Evolutionary conservation across 805 yeast genomes (phyloP).

Genomic region (Cyberlindnera japonica): DNA sequence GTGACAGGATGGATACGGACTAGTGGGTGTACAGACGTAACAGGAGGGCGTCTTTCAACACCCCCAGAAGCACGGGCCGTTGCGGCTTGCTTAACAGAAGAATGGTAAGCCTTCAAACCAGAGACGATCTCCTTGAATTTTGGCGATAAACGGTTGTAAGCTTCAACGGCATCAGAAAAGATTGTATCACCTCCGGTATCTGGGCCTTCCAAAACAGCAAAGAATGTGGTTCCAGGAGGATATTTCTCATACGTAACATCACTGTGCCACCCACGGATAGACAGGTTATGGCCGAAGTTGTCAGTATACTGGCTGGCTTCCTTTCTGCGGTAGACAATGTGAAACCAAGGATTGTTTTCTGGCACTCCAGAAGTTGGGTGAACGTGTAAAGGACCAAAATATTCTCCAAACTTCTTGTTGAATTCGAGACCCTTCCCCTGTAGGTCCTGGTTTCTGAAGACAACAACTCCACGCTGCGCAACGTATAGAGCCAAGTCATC

Average conservation of each 20-base stretch:
- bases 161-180: constrained; percentile 68
- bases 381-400: constrained; percentile 68
- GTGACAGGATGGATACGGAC: constrained; percentile 73
- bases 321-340: constrained; percentile 52
- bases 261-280: constrained; percentile 54
- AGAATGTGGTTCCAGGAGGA: constrained; percentile 69
- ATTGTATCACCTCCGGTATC: constrained; percentile 74
- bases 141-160: constrained; percentile 68
- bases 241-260: constrained; percentile 73
- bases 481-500: constrained; percentile 67
- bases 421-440: constrained; percentile 49
- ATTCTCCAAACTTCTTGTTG: constrained; percentile 48
- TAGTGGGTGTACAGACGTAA: constrained; percentile 55
- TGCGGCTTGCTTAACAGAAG: constrained; percentile 66
- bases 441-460: constrained; percentile 65
- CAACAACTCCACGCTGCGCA: constrained; percentile 67
- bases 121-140: constrained; percentile 53
- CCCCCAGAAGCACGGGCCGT: constrained; percentile 55
- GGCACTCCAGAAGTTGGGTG: constrained; percentile 78
- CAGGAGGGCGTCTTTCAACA: constrained; percentile 61
- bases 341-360: constrained; percentile 52
- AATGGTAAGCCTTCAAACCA: constrained; percentile 64
- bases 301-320: constrained; percentile 32
- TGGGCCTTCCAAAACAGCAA: constrained; percentile 57
- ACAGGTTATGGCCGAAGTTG: constrained; percentile 24